phyloP scores from a whole-genome alignment of 495 filamentous ascomycete species.

The Letharia lupina region DNA sequence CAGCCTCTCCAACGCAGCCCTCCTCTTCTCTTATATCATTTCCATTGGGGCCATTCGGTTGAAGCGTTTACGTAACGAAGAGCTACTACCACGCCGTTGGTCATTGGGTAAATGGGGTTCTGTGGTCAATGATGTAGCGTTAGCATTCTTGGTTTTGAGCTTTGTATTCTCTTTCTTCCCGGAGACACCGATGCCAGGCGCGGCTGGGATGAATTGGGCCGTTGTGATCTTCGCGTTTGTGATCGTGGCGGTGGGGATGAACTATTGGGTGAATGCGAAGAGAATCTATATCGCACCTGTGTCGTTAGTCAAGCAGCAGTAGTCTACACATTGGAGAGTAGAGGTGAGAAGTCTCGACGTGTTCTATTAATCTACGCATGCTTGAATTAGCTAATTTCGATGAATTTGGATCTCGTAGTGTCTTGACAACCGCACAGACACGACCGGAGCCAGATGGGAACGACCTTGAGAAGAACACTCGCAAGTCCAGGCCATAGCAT shows the following conservation, averaged over 20 bases:
- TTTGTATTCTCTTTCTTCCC: background rate
- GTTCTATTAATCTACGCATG: background rate
- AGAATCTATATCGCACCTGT: background rate
- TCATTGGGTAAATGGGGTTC: background rate
- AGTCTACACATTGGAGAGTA: background rate
- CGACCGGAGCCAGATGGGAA: background rate
- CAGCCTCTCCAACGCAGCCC: conserved; percentile 38
- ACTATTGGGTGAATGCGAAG: background rate
- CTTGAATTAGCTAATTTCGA: background rate
- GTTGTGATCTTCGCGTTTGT: background rate
- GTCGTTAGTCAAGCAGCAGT: background rate
- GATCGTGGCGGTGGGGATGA: background rate
- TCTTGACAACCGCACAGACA: background rate
- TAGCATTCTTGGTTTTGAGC: background rate
- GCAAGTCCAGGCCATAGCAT: background rate
- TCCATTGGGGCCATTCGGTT: conserved; percentile 43
- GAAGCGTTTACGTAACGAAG: conserved; percentile 22
- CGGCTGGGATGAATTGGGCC: background rate
- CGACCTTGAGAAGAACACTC: background rate
- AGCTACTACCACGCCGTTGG: background rate
- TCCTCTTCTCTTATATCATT: conserved; percentile 44
- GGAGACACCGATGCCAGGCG: background rate
- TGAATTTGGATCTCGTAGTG: background rate
- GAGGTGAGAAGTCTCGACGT: background rate
- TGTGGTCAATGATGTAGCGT: background rate